phyloP scores from a whole-genome alignment of 352 stramenopile species.

The Hyaloperonospora brassicae region DNA sequence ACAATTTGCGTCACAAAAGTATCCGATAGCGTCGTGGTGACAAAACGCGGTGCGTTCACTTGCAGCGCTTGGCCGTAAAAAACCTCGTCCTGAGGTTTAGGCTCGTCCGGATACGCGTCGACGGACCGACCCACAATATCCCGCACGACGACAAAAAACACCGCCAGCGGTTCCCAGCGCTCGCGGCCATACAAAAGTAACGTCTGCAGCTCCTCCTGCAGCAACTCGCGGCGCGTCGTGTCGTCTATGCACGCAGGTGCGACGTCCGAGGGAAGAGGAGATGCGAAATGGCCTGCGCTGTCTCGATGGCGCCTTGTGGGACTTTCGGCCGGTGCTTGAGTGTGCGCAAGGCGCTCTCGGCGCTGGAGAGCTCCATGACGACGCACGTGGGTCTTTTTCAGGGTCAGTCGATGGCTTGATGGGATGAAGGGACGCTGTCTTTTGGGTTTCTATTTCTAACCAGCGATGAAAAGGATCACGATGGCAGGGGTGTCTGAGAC shows the following conservation, averaged over 20 bases:
- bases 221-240: slow-evolving; percentile 23
- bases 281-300: slow-evolving; percentile 29
- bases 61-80: slow-evolving; percentile 6
- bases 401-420: background rate
- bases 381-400: background rate
- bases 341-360: slow-evolving; percentile 61
- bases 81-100: slow-evolving; percentile 31
- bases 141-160: slow-evolving; percentile 49
- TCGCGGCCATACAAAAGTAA: slow-evolving; percentile 47
- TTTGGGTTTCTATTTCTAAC: too few species aligned
- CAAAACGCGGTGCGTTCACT: slow-evolving; percentile 14
- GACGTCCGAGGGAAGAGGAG: slow-evolving; percentile 11
- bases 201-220: slow-evolving; percentile 45
- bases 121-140: slow-evolving; percentile 39
- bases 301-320: slow-evolving; percentile 31
- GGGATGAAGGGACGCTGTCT: too few species aligned
- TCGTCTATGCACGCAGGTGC: slow-evolving; percentile 5
- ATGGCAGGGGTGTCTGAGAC: too few species aligned
- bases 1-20: slow-evolving; percentile 42
- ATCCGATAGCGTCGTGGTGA: slow-evolving; percentile 30
- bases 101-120: slow-evolving; percentile 22
- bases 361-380: slow-evolving; percentile 59
- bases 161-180: slow-evolving; percentile 69
- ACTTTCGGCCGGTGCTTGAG: slow-evolving; percentile 66
- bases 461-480: too few species aligned